Base-by-base conservation (phyloP, 129 eudicot species). In the Rutidosis leptorrhynchoides region DNA sequence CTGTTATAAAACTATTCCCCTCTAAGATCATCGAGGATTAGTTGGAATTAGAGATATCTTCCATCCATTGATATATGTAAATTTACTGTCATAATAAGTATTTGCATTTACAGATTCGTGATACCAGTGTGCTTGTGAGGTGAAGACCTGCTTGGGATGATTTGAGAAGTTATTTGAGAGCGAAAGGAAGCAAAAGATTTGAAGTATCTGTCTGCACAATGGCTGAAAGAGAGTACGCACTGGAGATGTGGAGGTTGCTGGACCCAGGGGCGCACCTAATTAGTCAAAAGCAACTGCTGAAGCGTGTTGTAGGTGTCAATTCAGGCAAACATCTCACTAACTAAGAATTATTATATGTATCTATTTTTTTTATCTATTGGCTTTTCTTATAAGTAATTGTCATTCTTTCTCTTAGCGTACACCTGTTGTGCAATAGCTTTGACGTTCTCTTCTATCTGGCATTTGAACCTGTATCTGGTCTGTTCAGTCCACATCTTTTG, bases 71-170 rank as follows among this genome's bases (percentile, higher is more conserved):
- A 11, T 7, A 35, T 35, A 35, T 5, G 9, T 35, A 11, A 11
- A 35, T 0, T 3, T 2, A 35, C 43, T 35, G 43, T 51, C 4
- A 52, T 64, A 29, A 6, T 58, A 49, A 26, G 40, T 37, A 51
- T 75, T 77, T 72, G 55, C 67, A 28, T 67, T 11, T 52, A 72
- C 87, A 92, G 98, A 89, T 77, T 43, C 98, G 98, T 73, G 98
- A 92, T 71, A 92, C 98, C 21, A 92, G 98, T 64, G 98, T 92
- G 61, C 90, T 92, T 69, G 96, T 92, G 57, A 81, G 95, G 67
- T 69, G 88, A 72, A 73, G 98, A 32, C 98, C 98, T 62, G 98
- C 98, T 23, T 92, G 98, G 98, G 98, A 92, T 59, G 98, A 92
- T 64, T 71, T 92, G 37, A 82, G 85, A 81, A 83, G 83, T n/a